Conservation (phyloP, 306 rosid genomes). For the Quercus glauca region DNA sequence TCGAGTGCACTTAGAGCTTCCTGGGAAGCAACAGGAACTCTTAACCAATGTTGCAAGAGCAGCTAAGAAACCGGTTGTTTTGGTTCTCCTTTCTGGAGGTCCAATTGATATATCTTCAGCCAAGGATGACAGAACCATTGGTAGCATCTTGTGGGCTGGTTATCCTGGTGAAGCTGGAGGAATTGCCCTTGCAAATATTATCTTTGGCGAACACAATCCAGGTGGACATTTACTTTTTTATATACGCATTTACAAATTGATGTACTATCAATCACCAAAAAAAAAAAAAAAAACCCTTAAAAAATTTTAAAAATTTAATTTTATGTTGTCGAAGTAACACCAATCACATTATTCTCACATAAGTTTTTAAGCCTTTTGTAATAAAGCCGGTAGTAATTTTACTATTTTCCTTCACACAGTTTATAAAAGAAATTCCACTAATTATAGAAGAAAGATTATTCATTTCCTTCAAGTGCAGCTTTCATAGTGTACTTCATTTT, state of each 20-base stretch:
- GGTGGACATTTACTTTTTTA: constrained; percentile 32
- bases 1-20: constrained; percentile 58
- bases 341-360: too few relatives aligned
- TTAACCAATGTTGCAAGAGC: constrained; percentile 58
- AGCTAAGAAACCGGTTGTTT: constrained; percentile 62
- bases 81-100: constrained; percentile 86
- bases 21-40: constrained; percentile 74
- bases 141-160: constrained; percentile 97
- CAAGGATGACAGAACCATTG: constrained; percentile 53
- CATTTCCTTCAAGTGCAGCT: neutral
- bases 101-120: constrained; percentile 77
- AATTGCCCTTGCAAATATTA: constrained; percentile 68
- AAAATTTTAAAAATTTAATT: too few relatives aligned
- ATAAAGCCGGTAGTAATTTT: too few relatives aligned
- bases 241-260: too few relatives aligned
- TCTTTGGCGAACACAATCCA: constrained; percentile 94
- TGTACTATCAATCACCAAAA: too few relatives aligned
- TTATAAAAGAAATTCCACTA: neutral
- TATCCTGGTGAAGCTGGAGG: constrained; percentile 92
- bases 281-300: too few relatives aligned
- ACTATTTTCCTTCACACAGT: neutral
- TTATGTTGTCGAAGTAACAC: too few relatives aligned
- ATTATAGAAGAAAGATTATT: neutral
- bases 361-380: too few relatives aligned
- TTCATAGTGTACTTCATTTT: constrained; percentile 10